These are phyloP conservation scores for Hymenoscyphus salicellus DNA, from an alignment of 2,329 filamentous ascomycete genomes.

Conservation along the genomic window DNA sequence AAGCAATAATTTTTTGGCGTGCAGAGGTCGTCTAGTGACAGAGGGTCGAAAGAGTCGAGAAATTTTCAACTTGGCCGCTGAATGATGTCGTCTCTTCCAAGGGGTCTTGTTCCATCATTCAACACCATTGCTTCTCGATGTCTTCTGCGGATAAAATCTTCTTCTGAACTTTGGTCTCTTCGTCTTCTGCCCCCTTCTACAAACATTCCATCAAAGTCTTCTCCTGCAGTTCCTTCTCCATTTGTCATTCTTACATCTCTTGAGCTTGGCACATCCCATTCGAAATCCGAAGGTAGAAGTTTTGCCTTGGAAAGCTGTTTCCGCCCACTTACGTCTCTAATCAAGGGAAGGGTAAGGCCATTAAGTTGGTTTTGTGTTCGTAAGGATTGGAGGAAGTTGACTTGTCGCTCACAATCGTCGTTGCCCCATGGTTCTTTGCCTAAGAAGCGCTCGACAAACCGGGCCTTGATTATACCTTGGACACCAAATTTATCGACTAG, in stretches of 20 bases:
- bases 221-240: slow-evolving; percentile 49
- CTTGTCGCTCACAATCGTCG: slow-evolving; percentile 49
- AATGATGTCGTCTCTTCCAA: slow-evolving; percentile 75
- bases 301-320: slow-evolving; percentile 30
- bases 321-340: slow-evolving; percentile 25
- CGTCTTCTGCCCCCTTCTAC: slow-evolving; percentile 38
- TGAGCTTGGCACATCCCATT: slow-evolving; percentile 46
- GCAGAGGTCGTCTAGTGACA: neutral
- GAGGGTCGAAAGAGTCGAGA: neutral
- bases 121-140: slow-evolving; percentile 87
- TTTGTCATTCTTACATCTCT: slow-evolving; percentile 44
- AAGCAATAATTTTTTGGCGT: neutral
- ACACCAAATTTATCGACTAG: slow-evolving; percentile 54
- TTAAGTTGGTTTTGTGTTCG: slow-evolving; percentile 31
- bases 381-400: slow-evolving; percentile 46
- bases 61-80: slow-evolving; percentile 42
- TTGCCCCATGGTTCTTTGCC: slow-evolving; percentile 67
- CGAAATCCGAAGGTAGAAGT: slow-evolving; percentile 27
- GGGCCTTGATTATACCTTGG: slow-evolving; percentile 57
- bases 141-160: slow-evolving; percentile 70
- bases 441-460: slow-evolving; percentile 72
- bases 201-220: slow-evolving; percentile 32
- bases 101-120: slow-evolving; percentile 75
- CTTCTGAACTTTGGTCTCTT: slow-evolving; percentile 58
- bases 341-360: slow-evolving; percentile 48